Conservation (phyloP, 2,329 filamentous ascomycete species). For the Esteya vermicola region DNA sequence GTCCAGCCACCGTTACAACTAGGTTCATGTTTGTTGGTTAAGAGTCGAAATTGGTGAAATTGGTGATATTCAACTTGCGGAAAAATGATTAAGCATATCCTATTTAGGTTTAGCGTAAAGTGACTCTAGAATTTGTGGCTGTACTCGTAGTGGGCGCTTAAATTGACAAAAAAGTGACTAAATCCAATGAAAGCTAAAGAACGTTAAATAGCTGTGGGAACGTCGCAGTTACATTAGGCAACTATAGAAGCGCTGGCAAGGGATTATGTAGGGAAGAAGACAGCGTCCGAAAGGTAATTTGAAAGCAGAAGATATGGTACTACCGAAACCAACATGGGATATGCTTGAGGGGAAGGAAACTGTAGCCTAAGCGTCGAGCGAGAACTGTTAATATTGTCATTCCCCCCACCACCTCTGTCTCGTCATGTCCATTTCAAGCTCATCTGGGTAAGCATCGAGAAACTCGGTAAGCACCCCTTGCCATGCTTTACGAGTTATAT, state of each 20-base stretch:
- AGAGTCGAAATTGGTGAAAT: too few species aligned
- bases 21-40: too few species aligned
- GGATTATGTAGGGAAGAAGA: slow-evolving; percentile 21
- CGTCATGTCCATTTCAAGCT: not conserved
- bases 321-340: slow-evolving; percentile 17
- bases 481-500: not conserved
- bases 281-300: slow-evolving; percentile 11
- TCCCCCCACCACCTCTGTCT: not conserved
- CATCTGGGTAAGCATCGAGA: not conserved
- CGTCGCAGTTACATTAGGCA: slow-evolving; percentile 20
- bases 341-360: slow-evolving; percentile 14
- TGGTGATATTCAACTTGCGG: too few species aligned
- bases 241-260: slow-evolving; percentile 20
- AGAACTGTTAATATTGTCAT: too few species aligned
- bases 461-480: not conserved
- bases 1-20: too few species aligned
- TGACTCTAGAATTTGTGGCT: too few species aligned
- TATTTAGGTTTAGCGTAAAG: too few species aligned
- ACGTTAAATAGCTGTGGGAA: slow-evolving; percentile 25
- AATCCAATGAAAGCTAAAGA: too few species aligned
- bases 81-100: too few species aligned
- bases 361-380: not conserved
- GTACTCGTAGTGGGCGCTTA: too few species aligned
- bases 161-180: too few species aligned
- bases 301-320: slow-evolving; percentile 2